A percentile compares a stretch with the other conserved stretches of the same genome.
phyloP scores from a whole-genome alignment of 768 basidiomycete genomes.

The Pulveroboletus sp. region DNA sequence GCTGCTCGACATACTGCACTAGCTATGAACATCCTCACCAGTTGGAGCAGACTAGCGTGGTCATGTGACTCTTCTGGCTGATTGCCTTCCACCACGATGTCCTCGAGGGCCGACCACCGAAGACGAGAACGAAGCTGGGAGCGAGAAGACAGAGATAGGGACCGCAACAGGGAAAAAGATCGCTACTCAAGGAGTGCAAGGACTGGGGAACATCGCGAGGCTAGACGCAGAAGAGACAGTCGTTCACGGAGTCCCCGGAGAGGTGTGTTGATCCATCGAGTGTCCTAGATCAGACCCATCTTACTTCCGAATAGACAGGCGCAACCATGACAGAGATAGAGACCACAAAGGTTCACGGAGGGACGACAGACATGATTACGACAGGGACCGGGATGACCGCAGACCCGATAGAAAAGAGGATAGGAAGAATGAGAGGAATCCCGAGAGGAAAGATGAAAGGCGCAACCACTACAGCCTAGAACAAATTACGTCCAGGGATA shows the following conservation, averaged over 20 bases:
- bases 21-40: conserved; percentile 14
- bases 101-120: conserved; percentile 51
- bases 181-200: conserved; percentile 38
- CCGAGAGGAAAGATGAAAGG: conserved; percentile 34
- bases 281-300: not conserved
- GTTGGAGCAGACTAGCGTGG: not conserved
- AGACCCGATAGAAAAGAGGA: conserved; percentile 30
- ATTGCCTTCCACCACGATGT: conserved; percentile 43
- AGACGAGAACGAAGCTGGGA: conserved; percentile 65
- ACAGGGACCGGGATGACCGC: conserved; percentile 30
- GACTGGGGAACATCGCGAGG: conserved; percentile 30
- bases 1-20: conserved; percentile 21
- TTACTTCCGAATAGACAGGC: conserved; percentile 30
- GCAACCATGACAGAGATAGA: conserved; percentile 34
- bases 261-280: conserved; percentile 17
- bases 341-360: conserved; percentile 34
- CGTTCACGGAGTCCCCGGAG: conserved; percentile 37
- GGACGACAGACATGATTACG: conserved; percentile 30
- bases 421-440: conserved; percentile 21
- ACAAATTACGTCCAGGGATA: conserved; percentile 29
- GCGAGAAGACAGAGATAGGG: conserved; percentile 32
- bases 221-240: conserved; percentile 34
- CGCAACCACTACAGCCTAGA: conserved; percentile 39
- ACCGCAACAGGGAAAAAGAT: conserved; percentile 35
- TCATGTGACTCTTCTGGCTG: conserved; percentile 23